Evolutionary conservation across 345 rosid species (phyloP).

Genomic region (Murraya koenigii): DNA sequence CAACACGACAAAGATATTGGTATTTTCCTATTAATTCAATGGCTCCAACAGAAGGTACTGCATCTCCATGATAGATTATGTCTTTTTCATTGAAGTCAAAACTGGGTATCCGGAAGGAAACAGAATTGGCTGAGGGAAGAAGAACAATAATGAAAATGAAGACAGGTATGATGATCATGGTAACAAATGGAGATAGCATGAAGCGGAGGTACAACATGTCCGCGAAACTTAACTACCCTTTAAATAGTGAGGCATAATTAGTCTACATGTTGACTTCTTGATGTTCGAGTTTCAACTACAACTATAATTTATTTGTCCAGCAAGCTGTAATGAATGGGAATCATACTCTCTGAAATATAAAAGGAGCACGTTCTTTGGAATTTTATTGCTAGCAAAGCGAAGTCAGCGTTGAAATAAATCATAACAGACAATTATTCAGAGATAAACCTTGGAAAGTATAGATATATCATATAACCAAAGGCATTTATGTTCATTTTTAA

Average conservation of each 20-base stretch:
- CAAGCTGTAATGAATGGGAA: neutral
- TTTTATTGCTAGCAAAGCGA: neutral
- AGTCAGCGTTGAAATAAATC: neutral
- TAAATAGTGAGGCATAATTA: neutral
- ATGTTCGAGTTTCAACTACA: no score
- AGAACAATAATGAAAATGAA: neutral
- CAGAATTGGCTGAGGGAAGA: neutral
- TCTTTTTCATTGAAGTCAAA: neutral
- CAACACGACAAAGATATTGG: constrained; percentile 20
- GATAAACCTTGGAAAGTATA: neutral
- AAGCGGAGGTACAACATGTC: neutral
- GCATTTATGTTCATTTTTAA: no score
- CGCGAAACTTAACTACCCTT: no score
- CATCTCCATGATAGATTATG: constrained; percentile 24
- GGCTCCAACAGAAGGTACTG: constrained; percentile 12
- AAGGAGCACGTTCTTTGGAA: neutral
- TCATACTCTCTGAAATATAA: neutral
- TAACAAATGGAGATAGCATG: neutral
- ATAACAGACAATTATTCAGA: neutral
- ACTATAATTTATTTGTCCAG: neutral
- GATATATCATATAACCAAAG: no score
- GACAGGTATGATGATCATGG: neutral
- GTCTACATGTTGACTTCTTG: neutral
- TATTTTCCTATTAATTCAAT: constrained; percentile 12
- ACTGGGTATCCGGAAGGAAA: constrained; percentile 16